phyloP scores from a whole-genome alignment of 163 green algal species.

The Prototheca cutis region DNA sequence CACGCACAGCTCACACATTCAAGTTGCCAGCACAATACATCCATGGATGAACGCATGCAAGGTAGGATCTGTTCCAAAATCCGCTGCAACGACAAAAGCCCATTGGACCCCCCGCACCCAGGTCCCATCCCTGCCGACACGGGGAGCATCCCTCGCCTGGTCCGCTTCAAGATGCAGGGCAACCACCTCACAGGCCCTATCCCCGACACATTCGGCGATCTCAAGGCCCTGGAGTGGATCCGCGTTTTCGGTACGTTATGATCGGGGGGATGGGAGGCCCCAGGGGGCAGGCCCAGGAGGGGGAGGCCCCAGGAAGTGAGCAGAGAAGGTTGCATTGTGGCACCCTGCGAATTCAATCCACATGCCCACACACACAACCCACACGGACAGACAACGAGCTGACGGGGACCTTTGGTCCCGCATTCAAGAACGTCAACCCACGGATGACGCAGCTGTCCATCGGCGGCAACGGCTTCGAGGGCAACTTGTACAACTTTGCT shows the following conservation, averaged over 20 bases:
- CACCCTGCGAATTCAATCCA: too few species aligned
- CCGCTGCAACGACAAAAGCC: too few species aligned
- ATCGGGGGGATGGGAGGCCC: too few species aligned
- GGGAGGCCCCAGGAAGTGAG: too few species aligned
- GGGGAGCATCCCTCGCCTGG: slow-evolving; percentile 2
- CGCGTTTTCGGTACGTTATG: slow-evolving; percentile 7
- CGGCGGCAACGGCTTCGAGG: slow-evolving; percentile 11
- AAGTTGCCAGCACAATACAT: too few species aligned
- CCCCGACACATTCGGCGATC: not conserved
- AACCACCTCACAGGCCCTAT: slow-evolving; percentile 9
- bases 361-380: too few species aligned
- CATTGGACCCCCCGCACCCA: not conserved
- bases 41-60: too few species aligned
- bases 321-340: too few species aligned
- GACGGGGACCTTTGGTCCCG: not conserved
- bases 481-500: slow-evolving; percentile 8
- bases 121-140: slow-evolving; percentile 5
- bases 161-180: slow-evolving; percentile 15
- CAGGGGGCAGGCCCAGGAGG: too few species aligned
- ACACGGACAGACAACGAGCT: slow-evolving; percentile 7
- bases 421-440: not conserved
- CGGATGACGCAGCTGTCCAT: slow-evolving; percentile 6
- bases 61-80: too few species aligned
- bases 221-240: slow-evolving; percentile 10
- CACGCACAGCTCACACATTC: too few species aligned